phyloP scores from a whole-genome alignment of 805 yeast species.

The Metschnikowia amazonensis region DNA sequence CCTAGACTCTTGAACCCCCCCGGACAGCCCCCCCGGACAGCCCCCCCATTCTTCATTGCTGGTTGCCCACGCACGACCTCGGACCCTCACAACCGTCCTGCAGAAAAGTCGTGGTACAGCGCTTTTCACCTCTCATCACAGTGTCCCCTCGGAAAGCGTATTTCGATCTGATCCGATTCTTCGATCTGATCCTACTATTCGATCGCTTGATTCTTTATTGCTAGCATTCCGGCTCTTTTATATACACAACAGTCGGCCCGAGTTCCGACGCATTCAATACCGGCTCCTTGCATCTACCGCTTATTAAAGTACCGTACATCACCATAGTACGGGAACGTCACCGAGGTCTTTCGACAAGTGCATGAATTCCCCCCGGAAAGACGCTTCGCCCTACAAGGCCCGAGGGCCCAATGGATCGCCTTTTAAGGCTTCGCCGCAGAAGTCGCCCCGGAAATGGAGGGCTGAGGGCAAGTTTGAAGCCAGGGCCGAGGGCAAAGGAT shows the following conservation, averaged over 20 bases:
- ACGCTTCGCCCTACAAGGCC: not conserved
- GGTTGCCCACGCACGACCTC: conserved; percentile 1
- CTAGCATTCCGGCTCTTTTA: not conserved
- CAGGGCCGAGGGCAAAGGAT: not conserved
- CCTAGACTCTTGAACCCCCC: too few species aligned
- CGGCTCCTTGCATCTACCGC: not conserved
- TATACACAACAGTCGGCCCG: not conserved
- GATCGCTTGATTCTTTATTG: not conserved
- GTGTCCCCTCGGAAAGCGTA: not conserved
- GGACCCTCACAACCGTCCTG: not conserved
- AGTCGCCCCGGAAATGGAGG: conserved; percentile 2
- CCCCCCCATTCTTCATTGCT: not conserved
- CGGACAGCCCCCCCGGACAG: too few species aligned
- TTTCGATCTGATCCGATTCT: not conserved
- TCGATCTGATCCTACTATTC: not conserved
- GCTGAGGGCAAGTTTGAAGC: not conserved
- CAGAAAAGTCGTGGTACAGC: not conserved
- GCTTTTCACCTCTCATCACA: conserved; percentile 1
- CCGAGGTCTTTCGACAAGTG: not conserved
- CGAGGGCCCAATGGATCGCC: not conserved
- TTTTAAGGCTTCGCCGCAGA: not conserved
- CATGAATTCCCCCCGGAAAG: not conserved
- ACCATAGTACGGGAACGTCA: not conserved
- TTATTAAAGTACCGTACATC: not conserved
- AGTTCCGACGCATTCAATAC: not conserved